Evolutionary conservation across 75 land plant genomes (phyloP), one percentile per base, ranked within the genome.

Genomic region (Ceratopteris richardii): DNA sequence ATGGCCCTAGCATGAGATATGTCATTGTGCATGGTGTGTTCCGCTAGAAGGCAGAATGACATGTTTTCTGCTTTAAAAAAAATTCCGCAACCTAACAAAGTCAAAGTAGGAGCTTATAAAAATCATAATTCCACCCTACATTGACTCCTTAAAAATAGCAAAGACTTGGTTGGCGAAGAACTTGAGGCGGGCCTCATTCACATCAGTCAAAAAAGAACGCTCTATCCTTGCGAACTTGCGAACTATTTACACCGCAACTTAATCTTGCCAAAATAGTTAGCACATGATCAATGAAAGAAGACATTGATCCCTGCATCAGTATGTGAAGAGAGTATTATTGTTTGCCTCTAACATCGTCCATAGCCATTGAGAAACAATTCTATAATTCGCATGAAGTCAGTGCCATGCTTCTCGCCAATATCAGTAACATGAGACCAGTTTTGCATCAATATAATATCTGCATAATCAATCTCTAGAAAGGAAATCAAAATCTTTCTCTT

Each of bases 391-490:
- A 93, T 93, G 54, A 93, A 58, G 60, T 93, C 84, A 39, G 90
- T 80, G 61, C 86, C 90, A 71, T 80, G 90, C 31, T 81, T 69
- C 26, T 88, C 78, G 57, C 83, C 63, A 42, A 85, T 77, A 3
- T 80, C 46, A 63, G 63, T 61, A 68, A 93, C 72, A 70, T 80
- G 84, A 26, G 84, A 69, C 98, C 98, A 93, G 64, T 93, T 93
- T 96, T 92, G 97, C 97, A 92, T 92, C 14, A 73, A 27, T 55
- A 92, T 85, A 0, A 89, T 75, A 63, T 93, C 98, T n/a, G 96
- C 90, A 77, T 82, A 80, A 71, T 93, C 98, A 62, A 89, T 74
- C 0, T 89, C 63, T 46, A 83, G 58, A 89, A 22, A 93, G 80
- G 70, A 85, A 93, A 65, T 93, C 98, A 58, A 85, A 73, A 63